These are phyloP conservation scores for Thielaviopsis punctulata DNA, from an alignment of 2,329 filamentous ascomycete genomes.

Conservation along the genomic window DNA sequence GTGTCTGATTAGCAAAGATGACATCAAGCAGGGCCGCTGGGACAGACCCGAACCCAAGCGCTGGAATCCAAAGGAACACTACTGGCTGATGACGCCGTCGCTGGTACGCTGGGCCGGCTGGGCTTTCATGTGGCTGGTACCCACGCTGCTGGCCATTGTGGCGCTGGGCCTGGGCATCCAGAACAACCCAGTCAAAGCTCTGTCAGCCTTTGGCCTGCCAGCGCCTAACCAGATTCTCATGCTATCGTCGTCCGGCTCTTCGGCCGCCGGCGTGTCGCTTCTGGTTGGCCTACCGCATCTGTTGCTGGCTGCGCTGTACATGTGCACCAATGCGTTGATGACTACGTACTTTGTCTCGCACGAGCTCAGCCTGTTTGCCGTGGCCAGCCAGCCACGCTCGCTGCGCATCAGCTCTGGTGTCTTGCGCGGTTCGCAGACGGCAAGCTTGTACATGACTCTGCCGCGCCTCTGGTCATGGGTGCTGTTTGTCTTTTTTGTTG, in stretches of 20 bases:
- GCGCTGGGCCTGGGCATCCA: constrained; percentile 23
- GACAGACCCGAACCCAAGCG: constrained; percentile 25
- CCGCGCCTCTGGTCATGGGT: constrained; percentile 29
- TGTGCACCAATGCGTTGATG: constrained; percentile 29
- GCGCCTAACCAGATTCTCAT: constrained; percentile 21
- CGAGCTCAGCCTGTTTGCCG: constrained; percentile 29
- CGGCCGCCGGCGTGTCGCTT: constrained; percentile 19
- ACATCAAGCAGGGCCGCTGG: constrained; percentile 28
- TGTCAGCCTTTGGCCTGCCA: constrained; percentile 24
- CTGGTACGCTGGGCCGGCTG: constrained; percentile 26
- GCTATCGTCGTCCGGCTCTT: constrained; percentile 16
- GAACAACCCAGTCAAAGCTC: constrained; percentile 16
- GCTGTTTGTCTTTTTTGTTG: constrained; percentile 27
- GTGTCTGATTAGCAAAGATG: constrained; percentile 30
- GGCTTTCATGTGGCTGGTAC: constrained; percentile 22
- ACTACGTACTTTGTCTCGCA: constrained; percentile 32
- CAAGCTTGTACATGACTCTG: constrained; percentile 32
- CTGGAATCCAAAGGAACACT: constrained; percentile 24
- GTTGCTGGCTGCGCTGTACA: constrained; percentile 29
- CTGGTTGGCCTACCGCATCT: constrained; percentile 31
- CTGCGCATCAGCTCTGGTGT: constrained; percentile 30
- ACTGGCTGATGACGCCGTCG: constrained; percentile 30
- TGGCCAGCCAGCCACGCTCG: constrained; percentile 14
- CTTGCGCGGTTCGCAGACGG: constrained; percentile 27
- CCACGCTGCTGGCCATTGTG: constrained; percentile 22